These are phyloP conservation scores for Arabis alpina DNA, from an alignment of 345 rosid genomes.

Conservation along the genomic window DNA sequence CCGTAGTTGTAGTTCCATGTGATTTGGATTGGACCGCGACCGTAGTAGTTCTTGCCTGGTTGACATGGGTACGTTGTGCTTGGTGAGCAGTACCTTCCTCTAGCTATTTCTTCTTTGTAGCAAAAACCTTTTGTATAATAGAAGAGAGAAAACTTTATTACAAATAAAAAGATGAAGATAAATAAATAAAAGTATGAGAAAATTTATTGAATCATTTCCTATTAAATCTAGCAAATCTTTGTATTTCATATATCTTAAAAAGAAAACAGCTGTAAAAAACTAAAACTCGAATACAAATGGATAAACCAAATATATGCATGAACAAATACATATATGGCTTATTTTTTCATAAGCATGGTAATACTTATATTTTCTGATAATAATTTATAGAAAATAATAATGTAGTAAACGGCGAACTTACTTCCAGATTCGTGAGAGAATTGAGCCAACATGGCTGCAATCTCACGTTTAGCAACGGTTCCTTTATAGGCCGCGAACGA, in stretches of 20 bases:
- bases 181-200: too few species aligned
- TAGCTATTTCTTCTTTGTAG: conserved; percentile 46
- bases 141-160: background rate
- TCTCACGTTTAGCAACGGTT: conserved; percentile 55
- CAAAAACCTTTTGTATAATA: conserved; percentile 35
- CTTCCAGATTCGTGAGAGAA: conserved; percentile 58
- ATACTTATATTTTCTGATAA: too few species aligned
- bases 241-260: too few species aligned
- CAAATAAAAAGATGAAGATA: too few species aligned
- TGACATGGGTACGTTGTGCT: conserved; percentile 38
- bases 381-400: too few species aligned
- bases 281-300: too few species aligned
- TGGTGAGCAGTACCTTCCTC: conserved; percentile 37
- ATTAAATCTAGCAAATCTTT: background rate
- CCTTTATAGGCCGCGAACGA: conserved; percentile 40
- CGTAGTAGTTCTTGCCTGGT: conserved; percentile 52
- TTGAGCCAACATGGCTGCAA: conserved; percentile 61
- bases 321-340: too few species aligned
- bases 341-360: too few species aligned
- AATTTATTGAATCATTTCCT: background rate
- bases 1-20: conserved; percentile 73
- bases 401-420: conserved; percentile 27
- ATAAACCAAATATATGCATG: too few species aligned
- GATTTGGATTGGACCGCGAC: conserved; percentile 66
- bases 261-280: too few species aligned